Evolutionary conservation across 768 basidiomycete species (phyloP).

Genomic region (Pisolithus orientalis): DNA sequence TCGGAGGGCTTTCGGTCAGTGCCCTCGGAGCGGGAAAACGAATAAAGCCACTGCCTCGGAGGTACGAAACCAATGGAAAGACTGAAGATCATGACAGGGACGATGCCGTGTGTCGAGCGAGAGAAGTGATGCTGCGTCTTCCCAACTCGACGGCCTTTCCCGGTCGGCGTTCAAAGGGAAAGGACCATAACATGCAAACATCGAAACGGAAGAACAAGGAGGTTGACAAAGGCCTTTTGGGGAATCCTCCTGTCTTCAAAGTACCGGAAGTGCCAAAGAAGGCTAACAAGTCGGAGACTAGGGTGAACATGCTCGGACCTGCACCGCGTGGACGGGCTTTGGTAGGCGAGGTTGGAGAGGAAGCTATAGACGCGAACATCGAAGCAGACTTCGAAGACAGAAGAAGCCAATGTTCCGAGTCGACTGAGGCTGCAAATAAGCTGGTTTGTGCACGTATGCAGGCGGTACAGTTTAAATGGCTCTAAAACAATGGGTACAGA

Average conservation of each 20-base stretch:
- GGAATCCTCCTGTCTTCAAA: conserved; percentile 33
- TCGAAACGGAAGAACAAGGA: conserved; percentile 1
- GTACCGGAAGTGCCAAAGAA: conserved; percentile 41
- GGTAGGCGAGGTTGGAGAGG: conserved; percentile 16
- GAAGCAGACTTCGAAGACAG: conserved; percentile 21
- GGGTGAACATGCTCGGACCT: conserved; percentile 27
- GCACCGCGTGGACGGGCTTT: conserved; percentile 10
- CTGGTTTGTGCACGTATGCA: conserved; percentile 35
- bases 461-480: background rate
- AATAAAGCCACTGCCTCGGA: conserved; percentile 11
- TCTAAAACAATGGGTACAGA: conserved; percentile 14
- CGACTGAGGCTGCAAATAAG: conserved; percentile 56
- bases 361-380: conserved; percentile 33
- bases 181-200: background rate
- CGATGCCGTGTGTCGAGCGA: conserved; percentile 27
- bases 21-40: conserved; percentile 17
- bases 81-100: conserved; percentile 19
- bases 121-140: conserved; percentile 33
- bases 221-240: conserved; percentile 3
- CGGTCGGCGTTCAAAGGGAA: conserved; percentile 6
- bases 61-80: conserved; percentile 9
- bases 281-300: conserved; percentile 10
- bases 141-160: conserved; percentile 21
- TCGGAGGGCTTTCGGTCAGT: conserved; percentile 4
- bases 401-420: conserved; percentile 14